phyloP scores from a whole-genome alignment of 768 basidiomycete species.

The Candolleomyces eurysporus region DNA sequence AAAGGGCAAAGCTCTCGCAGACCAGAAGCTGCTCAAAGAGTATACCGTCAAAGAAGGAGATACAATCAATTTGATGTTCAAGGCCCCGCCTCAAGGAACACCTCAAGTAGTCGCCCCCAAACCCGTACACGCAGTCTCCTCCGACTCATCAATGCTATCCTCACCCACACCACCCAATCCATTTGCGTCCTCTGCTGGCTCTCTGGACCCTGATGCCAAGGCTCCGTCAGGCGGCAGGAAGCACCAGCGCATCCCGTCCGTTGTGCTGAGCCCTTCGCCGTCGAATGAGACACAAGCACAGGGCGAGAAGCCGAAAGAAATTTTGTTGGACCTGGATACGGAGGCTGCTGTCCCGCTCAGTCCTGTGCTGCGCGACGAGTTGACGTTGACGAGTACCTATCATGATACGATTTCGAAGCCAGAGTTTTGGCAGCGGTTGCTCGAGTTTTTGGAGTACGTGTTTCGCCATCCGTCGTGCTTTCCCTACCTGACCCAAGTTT shows the following conservation, averaged over 20 bases:
- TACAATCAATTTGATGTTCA: slow-evolving; percentile 84
- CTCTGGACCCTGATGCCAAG: slow-evolving; percentile 24
- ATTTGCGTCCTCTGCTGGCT: slow-evolving; percentile 18
- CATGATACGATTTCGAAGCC: slow-evolving; percentile 72
- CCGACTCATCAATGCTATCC: no score
- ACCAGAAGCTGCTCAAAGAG: slow-evolving; percentile 86
- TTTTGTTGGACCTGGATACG: slow-evolving; percentile 67
- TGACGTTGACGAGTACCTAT: slow-evolving; percentile 44
- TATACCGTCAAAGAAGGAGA: slow-evolving; percentile 82
- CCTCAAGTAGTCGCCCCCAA: slow-evolving; percentile 18
- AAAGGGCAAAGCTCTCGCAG: slow-evolving; percentile 92
- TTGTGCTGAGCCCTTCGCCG: slow-evolving; percentile 76
- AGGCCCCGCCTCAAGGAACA: slow-evolving; percentile 54
- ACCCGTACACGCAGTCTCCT: slow-evolving; percentile 8
- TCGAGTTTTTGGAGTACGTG: slow-evolving; percentile 61
- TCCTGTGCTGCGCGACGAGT: slow-evolving; percentile 37
- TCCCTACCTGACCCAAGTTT: neutral
- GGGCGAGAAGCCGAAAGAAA: slow-evolving; percentile 49
- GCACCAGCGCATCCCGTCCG: slow-evolving; percentile 72
- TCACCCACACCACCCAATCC: slow-evolving; percentile 16
- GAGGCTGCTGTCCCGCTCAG: slow-evolving; percentile 33
- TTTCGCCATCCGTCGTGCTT: slow-evolving; percentile 1
- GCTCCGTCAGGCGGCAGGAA: slow-evolving; percentile 30
- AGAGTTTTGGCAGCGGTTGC: slow-evolving; percentile 74
- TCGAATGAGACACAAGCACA: slow-evolving; percentile 38